These are phyloP conservation scores for Bipolaris sorokiniana DNA, from an alignment of 2,329 filamentous ascomycete species.

Conservation along the genomic window DNA sequence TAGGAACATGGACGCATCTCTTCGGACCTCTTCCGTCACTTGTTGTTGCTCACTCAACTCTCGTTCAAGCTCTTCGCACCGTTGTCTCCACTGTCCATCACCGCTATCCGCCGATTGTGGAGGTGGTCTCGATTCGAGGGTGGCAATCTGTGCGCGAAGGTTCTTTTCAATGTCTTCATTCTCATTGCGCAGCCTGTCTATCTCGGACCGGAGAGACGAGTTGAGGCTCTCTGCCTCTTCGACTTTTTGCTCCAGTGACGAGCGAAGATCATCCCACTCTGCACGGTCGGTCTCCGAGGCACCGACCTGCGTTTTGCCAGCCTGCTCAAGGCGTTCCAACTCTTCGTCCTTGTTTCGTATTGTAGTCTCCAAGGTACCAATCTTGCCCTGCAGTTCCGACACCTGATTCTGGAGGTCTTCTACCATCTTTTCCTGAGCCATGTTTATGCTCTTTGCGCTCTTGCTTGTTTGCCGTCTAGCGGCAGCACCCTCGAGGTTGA, in stretches of 20 bases:
- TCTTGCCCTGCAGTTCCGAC: slow-evolving; percentile 73
- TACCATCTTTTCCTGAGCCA: slow-evolving; percentile 55
- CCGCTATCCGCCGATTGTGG: slow-evolving; percentile 28
- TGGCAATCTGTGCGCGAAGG: slow-evolving; percentile 68
- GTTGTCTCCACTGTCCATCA: slow-evolving; percentile 46
- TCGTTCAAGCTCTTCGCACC: slow-evolving; percentile 54
- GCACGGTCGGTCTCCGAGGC: slow-evolving; percentile 68
- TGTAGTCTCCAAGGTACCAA: slow-evolving; percentile 72
- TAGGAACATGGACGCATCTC: slow-evolving; percentile 81
- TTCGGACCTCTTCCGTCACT: slow-evolving; percentile 84
- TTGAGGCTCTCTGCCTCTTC: slow-evolving; percentile 78
- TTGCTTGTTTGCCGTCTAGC: slow-evolving; percentile 55
- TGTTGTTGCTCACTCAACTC: slow-evolving; percentile 79
- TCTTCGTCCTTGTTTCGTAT: slow-evolving; percentile 76
- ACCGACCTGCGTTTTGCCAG: slow-evolving; percentile 60
- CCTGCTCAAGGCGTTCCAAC: slow-evolving; percentile 64
- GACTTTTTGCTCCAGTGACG: slow-evolving; percentile 74
- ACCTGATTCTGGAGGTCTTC: slow-evolving; percentile 83
- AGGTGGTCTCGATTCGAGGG: slow-evolving; percentile 44
- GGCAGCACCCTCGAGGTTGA: slow-evolving; percentile 61
- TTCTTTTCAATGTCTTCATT: slow-evolving; percentile 68
- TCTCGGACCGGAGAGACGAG: slow-evolving; percentile 76
- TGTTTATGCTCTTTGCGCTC: slow-evolving; percentile 44
- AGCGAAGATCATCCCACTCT: slow-evolving; percentile 71
- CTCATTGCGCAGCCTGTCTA: slow-evolving; percentile 74